These are phyloP conservation scores for Phytophthora tentaculata DNA, from an alignment of 352 stramenopile species.

Conservation along the genomic window DNA sequence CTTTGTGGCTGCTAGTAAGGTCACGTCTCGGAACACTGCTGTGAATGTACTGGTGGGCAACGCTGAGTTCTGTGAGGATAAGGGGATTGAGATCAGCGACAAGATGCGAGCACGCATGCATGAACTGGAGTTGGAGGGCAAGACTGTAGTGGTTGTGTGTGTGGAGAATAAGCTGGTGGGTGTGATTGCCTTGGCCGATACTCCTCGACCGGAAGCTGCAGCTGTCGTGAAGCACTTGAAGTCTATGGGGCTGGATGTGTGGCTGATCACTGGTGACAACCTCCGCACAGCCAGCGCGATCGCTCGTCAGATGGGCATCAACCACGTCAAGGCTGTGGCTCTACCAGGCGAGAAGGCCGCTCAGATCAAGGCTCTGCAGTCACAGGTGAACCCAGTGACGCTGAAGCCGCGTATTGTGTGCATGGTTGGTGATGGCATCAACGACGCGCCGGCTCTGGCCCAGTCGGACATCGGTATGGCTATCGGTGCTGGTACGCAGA, in stretches of 20 bases:
- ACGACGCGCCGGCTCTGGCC: slow-evolving; percentile 93
- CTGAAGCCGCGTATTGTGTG: slow-evolving; percentile 84
- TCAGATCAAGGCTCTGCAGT: slow-evolving; percentile 88
- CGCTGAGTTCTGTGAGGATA: slow-evolving; percentile 80
- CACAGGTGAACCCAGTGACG: slow-evolving; percentile 70
- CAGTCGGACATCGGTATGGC: slow-evolving; percentile 94
- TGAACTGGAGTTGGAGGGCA: slow-evolving; percentile 83
- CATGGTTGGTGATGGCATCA: slow-evolving; percentile 96
- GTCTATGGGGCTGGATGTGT: slow-evolving; percentile 84
- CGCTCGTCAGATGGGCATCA: slow-evolving; percentile 90
- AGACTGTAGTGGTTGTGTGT: slow-evolving; percentile 85
- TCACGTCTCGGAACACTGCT: slow-evolving; percentile 23
- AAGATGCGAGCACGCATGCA: slow-evolving; percentile 81
- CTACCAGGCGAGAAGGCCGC: slow-evolving; percentile 95
- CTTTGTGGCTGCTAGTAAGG: slow-evolving; percentile 39
- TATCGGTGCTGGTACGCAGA: slow-evolving; percentile 91
- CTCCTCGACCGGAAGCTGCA: slow-evolving; percentile 72
- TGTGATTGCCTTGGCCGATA: slow-evolving; percentile 81
- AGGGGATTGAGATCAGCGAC: slow-evolving; percentile 63
- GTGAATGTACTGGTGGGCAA: slow-evolving; percentile 80
- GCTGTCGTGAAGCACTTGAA: slow-evolving; percentile 79
- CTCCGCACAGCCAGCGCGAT: slow-evolving; percentile 91
- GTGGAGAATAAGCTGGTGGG: slow-evolving; percentile 74
- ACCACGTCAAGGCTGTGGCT: slow-evolving; percentile 86
- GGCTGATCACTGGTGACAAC: slow-evolving; percentile 93